A percentile compares a stretch with the other conserved stretches of the same genome.
These are phyloP conservation scores for Lagenidium giganteum DNA, from an alignment of 352 stramenopile species.

Conservation along the genomic window DNA sequence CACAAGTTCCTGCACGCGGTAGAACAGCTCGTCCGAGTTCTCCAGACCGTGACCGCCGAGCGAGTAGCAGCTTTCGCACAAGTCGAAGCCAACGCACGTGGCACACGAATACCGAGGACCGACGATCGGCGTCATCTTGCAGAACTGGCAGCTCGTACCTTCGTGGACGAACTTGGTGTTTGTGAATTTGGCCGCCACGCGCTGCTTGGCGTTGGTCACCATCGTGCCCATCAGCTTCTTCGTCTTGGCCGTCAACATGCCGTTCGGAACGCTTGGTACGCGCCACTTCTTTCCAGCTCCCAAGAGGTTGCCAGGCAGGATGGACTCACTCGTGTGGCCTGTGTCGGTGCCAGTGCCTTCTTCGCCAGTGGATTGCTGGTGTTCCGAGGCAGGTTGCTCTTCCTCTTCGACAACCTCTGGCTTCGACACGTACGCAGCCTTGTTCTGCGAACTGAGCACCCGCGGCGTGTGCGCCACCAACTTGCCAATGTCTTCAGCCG, in stretches of 20 bases:
- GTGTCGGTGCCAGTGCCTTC: not conserved
- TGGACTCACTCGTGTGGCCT: constrained; percentile 1
- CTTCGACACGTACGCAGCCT: constrained; percentile 73
- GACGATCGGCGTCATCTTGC: constrained; percentile 71
- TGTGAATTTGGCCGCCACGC: constrained; percentile 58
- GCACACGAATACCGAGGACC: constrained; percentile 66
- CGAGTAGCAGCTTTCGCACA: constrained; percentile 81
- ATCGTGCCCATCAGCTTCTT: constrained; percentile 75
- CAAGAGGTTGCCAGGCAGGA: not conserved
- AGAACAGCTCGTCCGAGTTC: constrained; percentile 84
- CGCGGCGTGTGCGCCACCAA: constrained; percentile 64
- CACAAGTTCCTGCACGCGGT: constrained; percentile 74
- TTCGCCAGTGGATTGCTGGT: constrained; percentile 21
- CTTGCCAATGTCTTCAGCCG: constrained; percentile 54
- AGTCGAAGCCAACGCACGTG: constrained; percentile 77
- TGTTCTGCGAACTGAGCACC: constrained; percentile 42
- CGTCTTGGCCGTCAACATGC: constrained; percentile 24
- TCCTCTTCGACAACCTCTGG: constrained; percentile 26
- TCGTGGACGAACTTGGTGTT: constrained; percentile 69
- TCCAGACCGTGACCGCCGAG: constrained; percentile 77
- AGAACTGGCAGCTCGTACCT: constrained; percentile 77
- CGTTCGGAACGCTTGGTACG: constrained; percentile 30
- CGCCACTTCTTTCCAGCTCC: constrained; percentile 31
- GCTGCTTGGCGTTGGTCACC: constrained; percentile 60
- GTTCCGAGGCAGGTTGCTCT: constrained; percentile 19